These are phyloP conservation scores for Camellia oleifera DNA, from an alignment of 179 eudicot genomes.

Conservation along the genomic window DNA sequence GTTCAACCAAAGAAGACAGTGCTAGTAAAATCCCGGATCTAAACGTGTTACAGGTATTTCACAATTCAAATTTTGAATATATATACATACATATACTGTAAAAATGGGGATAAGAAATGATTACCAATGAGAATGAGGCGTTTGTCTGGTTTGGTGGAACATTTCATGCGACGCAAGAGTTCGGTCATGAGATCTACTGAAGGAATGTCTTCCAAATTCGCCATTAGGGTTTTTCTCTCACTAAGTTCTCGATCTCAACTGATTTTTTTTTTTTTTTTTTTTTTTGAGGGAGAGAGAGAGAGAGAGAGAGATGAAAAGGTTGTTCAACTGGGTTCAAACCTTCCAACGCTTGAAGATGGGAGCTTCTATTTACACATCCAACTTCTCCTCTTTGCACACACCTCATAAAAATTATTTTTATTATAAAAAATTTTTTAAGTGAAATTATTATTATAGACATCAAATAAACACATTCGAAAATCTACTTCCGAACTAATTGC, in stretches of 20 bases:
- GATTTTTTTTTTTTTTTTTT: background rate
- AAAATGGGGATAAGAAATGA: background rate
- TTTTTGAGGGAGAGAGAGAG: background rate
- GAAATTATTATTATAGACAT: no score
- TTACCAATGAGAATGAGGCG: slow-evolving; percentile 84
- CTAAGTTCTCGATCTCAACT: background rate
- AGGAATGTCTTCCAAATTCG: slow-evolving; percentile 65
- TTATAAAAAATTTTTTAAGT: no score
- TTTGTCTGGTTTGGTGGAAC: slow-evolving; percentile 78
- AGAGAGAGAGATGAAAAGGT: background rate
- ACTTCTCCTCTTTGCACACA: no score
- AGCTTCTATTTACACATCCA: no score
- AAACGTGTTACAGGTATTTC: background rate
- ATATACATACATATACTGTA: background rate
- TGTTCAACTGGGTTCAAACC: slow-evolving; percentile 1
- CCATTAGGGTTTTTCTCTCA: slow-evolving; percentile 11
- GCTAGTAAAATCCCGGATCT: background rate
- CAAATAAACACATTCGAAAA: no score
- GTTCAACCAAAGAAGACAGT: background rate
- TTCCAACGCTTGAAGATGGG: background rate
- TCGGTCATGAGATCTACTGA: slow-evolving; percentile 74
- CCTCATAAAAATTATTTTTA: no score
- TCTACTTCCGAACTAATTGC: no score
- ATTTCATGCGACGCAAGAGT: slow-evolving; percentile 94
- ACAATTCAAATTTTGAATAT: no score